Conservation (phyloP, 805 yeast species). For the Isabelozyma rhagii region DNA sequence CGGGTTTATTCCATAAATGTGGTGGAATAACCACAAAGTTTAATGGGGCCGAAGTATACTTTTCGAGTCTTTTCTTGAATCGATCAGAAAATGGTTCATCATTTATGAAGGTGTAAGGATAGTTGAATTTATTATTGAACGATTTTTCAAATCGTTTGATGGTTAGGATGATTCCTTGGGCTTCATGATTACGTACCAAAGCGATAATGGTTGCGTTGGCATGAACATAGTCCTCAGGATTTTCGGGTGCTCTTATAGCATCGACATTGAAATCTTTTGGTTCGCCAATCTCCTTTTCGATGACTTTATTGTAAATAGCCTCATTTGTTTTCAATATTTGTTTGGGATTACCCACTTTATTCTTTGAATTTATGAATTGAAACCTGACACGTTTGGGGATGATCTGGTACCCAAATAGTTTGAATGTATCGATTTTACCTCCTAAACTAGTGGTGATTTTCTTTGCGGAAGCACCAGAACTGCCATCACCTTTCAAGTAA, state of each 20-base stretch:
- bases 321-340: slow-evolving; percentile 37
- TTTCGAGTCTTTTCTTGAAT: slow-evolving; percentile 47
- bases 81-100: slow-evolving; percentile 60
- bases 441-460: neutral
- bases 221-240: slow-evolving; percentile 24
- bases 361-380: slow-evolving; percentile 25
- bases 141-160: slow-evolving; percentile 58
- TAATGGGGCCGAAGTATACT: slow-evolving; percentile 27
- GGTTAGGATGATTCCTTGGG: slow-evolving; percentile 45
- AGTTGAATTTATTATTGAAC: slow-evolving; percentile 68
- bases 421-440: slow-evolving; percentile 1
- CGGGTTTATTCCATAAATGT: slow-evolving; percentile 59
- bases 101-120: slow-evolving; percentile 79
- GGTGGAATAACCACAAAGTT: slow-evolving; percentile 40
- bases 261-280: slow-evolving; percentile 43
- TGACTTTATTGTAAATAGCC: slow-evolving; percentile 31
- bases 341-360: slow-evolving; percentile 24
- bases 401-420: slow-evolving; percentile 11
- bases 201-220: slow-evolving; percentile 77
- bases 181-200: slow-evolving; percentile 68
- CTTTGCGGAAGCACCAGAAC: neutral
- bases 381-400: slow-evolving; percentile 30
- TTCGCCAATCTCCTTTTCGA: slow-evolving; percentile 38
- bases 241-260: slow-evolving; percentile 23
- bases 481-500: slow-evolving; percentile 3